A percentile compares a stretch with the other conserved stretches of the same genome.
phyloP scores from a whole-genome alignment of 306 rosid species.

The Castanea crenata region DNA sequence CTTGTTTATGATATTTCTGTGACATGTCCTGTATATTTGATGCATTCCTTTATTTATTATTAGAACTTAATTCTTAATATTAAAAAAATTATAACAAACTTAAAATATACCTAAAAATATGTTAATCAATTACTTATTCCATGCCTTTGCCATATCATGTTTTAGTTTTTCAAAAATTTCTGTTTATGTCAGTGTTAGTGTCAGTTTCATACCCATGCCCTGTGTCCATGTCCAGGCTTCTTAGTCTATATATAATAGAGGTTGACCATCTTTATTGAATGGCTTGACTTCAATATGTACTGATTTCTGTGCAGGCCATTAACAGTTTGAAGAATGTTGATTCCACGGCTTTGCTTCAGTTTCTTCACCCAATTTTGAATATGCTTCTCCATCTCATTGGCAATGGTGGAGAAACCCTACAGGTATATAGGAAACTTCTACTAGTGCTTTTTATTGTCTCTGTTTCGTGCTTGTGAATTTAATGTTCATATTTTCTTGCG shows the following conservation, averaged over 20 bases:
- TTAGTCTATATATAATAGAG: neutral
- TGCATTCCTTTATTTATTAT: too few species aligned
- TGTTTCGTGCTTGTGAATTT: slow-evolving; percentile 2
- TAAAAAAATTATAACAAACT: too few species aligned
- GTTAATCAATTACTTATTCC: too few species aligned
- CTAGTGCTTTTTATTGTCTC: neutral
- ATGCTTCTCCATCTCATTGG: slow-evolving; percentile 99
- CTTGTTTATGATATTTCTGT: too few species aligned
- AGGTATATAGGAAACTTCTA: slow-evolving; percentile 52
- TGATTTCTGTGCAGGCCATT: slow-evolving; percentile 72
- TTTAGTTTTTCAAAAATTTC: too few species aligned
- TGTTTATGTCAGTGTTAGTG: too few species aligned
- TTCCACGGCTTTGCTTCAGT: slow-evolving; percentile 98
- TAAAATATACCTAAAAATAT: too few species aligned
- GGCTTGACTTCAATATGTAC: slow-evolving; percentile 20
- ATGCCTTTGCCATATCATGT: too few species aligned
- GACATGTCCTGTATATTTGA: too few species aligned
- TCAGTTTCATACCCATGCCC: too few species aligned
- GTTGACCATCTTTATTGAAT: neutral
- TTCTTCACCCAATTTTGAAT: slow-evolving; percentile 94
- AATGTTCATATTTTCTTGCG: neutral
- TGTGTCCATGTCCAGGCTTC: neutral
- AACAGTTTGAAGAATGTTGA: slow-evolving; percentile 99
- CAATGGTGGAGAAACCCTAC: slow-evolving; percentile 99
- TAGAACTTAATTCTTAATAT: too few species aligned